Percentiles rank a stretch among this genome's conserved stretches.
Evolutionary conservation across 1,284 basidiomycete species (phyloP).

Genomic region (Inonotus obliquus): DNA sequence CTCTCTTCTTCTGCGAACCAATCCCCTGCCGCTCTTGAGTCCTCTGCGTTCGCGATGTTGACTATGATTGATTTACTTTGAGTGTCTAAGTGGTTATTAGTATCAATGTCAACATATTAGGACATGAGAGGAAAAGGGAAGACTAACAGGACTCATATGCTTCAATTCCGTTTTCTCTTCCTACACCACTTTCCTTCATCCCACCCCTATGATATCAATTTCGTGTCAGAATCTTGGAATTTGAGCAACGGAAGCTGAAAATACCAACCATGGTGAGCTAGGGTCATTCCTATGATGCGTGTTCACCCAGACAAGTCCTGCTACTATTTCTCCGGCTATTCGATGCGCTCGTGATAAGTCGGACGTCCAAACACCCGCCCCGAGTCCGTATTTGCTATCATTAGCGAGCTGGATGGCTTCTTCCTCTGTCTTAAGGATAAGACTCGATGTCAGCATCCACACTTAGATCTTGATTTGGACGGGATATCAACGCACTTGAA

Average conservation of each 20-base stretch:
- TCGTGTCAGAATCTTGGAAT: too few relatives aligned
- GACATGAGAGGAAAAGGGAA: not conserved
- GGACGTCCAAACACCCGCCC: constrained; percentile 76
- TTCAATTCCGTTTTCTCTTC: constrained; percentile 77
- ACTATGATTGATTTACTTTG: constrained; percentile 78
- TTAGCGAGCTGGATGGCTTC: constrained; percentile 71
- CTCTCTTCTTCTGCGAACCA: constrained; percentile 65
- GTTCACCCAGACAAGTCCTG: constrained; percentile 82
- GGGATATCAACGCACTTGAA: constrained; percentile 42
- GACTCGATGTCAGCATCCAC: not conserved
- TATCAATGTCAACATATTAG: not conserved
- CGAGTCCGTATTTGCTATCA: constrained; percentile 71
- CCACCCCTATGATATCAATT: constrained; percentile 82
- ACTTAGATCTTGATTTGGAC: not conserved
- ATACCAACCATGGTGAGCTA: constrained; percentile 72
- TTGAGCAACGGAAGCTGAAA: not conserved
- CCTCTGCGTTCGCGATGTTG: constrained; percentile 58
- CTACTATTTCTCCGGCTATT: constrained; percentile 58
- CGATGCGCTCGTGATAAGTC: constrained; percentile 71
- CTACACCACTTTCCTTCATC: constrained; percentile 81
- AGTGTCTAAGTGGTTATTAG: constrained; percentile 46
- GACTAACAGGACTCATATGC: constrained; percentile 69
- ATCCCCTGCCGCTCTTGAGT: constrained; percentile 57
- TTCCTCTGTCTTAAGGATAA: constrained; percentile 44
- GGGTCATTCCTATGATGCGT: constrained; percentile 85